phyloP scores from a whole-genome alignment of 257 asterid species.

The Solanum etuberosum region DNA sequence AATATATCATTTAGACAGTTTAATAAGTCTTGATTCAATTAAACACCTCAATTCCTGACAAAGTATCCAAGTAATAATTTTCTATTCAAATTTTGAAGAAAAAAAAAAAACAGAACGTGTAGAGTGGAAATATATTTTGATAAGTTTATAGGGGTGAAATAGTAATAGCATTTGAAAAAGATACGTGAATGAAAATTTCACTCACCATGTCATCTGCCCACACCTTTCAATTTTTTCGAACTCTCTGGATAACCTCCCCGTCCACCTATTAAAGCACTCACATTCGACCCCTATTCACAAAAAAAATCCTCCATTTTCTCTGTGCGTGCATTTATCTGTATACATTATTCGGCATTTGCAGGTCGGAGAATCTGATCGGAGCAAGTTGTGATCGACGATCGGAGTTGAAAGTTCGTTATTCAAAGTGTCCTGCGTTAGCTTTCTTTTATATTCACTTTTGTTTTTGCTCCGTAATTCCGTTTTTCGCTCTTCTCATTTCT shows the following conservation, averaged over 20 bases:
- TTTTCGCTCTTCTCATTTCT: not conserved
- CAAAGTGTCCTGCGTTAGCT: not conserved
- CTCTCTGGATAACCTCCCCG: not conserved
- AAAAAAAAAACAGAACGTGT: not conserved
- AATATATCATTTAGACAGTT: not conserved
- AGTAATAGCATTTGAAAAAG: not conserved
- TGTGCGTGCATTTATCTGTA: not conserved
- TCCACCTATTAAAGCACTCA: not conserved
- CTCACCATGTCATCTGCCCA: not conserved
- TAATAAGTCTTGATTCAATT: not conserved
- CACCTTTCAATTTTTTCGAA: not conserved
- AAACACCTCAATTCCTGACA: not conserved
- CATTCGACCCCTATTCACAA: not conserved
- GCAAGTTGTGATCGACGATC: not conserved
- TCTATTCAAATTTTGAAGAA: not conserved
- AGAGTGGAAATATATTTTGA: not conserved
- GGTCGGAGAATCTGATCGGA: not conserved
- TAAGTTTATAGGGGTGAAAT: not conserved
- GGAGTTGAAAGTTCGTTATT: conserved; percentile 4
- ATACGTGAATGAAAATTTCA: not conserved
- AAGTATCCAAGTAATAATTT: fast-evolving
- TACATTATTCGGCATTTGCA: not conserved
- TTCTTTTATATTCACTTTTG: not conserved
- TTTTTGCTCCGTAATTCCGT: not conserved
- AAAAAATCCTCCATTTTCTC: not conserved